These are phyloP conservation scores for Syzygium jambos DNA, from an alignment of 345 rosid genomes.

Conservation along the genomic window DNA sequence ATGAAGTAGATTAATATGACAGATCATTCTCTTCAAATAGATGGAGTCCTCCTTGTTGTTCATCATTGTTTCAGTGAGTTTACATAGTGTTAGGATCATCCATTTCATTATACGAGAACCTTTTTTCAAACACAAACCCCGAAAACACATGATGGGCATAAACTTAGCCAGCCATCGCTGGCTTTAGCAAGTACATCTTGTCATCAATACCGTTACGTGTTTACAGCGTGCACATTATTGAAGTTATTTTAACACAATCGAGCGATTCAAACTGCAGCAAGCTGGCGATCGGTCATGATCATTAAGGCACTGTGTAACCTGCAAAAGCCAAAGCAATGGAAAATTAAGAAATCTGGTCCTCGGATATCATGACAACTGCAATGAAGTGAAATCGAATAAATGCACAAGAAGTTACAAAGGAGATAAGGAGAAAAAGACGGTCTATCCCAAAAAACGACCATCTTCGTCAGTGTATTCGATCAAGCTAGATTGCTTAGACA, in stretches of 20 bases:
- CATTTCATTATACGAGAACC: not conserved
- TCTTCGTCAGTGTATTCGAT: not conserved
- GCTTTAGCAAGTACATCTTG: not conserved
- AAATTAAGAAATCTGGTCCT: not conserved
- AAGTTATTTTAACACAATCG: not conserved
- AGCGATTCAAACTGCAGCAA: not conserved
- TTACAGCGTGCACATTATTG: not conserved
- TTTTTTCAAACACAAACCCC: not conserved
- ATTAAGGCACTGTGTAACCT: slow-evolving; percentile 13
- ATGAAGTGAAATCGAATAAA: not conserved
- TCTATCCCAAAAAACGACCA: not conserved
- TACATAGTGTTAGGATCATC: not conserved
- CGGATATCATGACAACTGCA: not conserved
- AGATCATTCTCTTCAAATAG: not conserved
- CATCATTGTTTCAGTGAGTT: not conserved
- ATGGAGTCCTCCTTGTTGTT: not conserved
- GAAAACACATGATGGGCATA: not conserved
- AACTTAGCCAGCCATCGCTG: not conserved
- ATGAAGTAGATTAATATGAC: not conserved
- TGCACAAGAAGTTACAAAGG: not conserved
- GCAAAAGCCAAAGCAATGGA: not conserved
- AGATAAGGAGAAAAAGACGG: not conserved
- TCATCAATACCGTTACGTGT: not conserved
- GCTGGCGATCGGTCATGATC: not conserved
- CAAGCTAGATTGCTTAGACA: not conserved